These are phyloP conservation scores for Haberlea rhodopensis DNA, from an alignment of 257 asterid genomes.

Conservation along the genomic window DNA sequence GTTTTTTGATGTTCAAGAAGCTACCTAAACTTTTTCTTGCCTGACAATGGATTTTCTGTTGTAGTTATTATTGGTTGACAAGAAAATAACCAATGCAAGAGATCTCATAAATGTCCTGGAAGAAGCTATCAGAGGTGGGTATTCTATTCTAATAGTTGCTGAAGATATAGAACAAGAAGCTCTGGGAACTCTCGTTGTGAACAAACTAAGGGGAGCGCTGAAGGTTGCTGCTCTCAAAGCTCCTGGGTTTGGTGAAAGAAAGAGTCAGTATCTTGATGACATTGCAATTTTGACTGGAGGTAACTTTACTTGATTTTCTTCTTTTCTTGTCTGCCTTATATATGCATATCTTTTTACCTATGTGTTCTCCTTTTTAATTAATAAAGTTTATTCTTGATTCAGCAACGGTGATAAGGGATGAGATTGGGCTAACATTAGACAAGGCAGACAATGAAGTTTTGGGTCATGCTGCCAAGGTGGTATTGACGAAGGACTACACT, in stretches of 20 bases:
- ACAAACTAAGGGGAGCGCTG: slow-evolving; percentile 88
- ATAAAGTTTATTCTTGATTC: slow-evolving; percentile 16
- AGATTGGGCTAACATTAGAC: slow-evolving; percentile 79
- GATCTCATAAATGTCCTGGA: slow-evolving; percentile 80
- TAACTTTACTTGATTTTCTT: slow-evolving; percentile 24
- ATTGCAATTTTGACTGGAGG: slow-evolving; percentile 96
- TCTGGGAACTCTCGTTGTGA: slow-evolving; percentile 95
- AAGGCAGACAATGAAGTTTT: slow-evolving; percentile 87
- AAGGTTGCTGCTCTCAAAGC: slow-evolving; percentile 98
- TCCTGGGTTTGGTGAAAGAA: slow-evolving; percentile 98
- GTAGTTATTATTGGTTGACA: slow-evolving; percentile 85
- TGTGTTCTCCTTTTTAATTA: no score
- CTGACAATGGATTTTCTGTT: slow-evolving; percentile 25
- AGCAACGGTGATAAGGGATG: slow-evolving; percentile 98
- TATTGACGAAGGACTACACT: slow-evolving; percentile 78
- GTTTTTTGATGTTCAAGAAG: neutral
- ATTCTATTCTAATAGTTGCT: slow-evolving; percentile 82
- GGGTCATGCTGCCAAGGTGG: slow-evolving; percentile 98
- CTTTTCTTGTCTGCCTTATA: neutral
- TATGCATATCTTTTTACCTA: no score
- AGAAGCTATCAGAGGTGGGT: slow-evolving; percentile 89
- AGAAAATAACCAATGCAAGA: slow-evolving; percentile 90
- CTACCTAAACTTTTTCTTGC: neutral
- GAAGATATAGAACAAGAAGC: slow-evolving; percentile 99
- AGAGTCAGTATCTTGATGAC: slow-evolving; percentile 96